A percentile compares a stretch with the other conserved stretches of the same genome.
These are phyloP conservation scores for Ogataea henricii DNA, from an alignment of 805 yeast genomes.

Conservation along the genomic window DNA sequence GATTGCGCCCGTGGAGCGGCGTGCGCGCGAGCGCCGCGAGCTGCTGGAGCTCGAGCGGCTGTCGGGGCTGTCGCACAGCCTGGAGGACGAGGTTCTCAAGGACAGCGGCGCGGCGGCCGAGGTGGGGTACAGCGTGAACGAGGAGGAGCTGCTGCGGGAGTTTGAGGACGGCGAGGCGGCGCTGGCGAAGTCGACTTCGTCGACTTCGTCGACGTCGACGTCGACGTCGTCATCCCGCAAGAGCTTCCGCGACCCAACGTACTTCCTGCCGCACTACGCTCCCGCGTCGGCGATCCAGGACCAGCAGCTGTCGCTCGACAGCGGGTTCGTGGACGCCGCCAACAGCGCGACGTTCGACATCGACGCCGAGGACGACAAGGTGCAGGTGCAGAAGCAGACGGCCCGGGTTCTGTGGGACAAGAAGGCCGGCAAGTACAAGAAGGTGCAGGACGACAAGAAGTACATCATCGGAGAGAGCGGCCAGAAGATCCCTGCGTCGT, in stretches of 20 bases:
- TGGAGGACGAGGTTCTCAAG: slow-evolving; percentile 72
- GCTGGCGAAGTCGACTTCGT: slow-evolving; percentile 23
- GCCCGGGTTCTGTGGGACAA: slow-evolving; percentile 87
- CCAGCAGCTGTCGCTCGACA: slow-evolving; percentile 58
- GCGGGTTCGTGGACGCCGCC: slow-evolving; percentile 81
- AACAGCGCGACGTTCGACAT: slow-evolving; percentile 85
- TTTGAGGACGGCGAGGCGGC: slow-evolving; percentile 56
- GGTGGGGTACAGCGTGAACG: slow-evolving; percentile 42
- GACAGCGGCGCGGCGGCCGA: slow-evolving; percentile 44
- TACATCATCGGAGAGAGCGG: slow-evolving; percentile 95
- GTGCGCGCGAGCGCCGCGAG: slow-evolving; percentile 69
- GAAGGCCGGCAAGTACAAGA: slow-evolving; percentile 86
- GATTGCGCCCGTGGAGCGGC: slow-evolving; percentile 74
- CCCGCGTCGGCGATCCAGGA: slow-evolving; percentile 81
- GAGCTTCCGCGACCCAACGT: slow-evolving; percentile 72
- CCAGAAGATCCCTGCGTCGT: slow-evolving; percentile 86
- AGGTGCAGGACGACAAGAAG: slow-evolving; percentile 79
- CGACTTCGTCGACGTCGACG: too few relatives aligned
- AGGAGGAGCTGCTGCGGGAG: slow-evolving; percentile 47
- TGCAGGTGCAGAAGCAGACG: slow-evolving; percentile 64
- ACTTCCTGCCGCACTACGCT: slow-evolving; percentile 87
- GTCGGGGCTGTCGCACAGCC: slow-evolving; percentile 70
- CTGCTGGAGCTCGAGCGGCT: slow-evolving; percentile 69
- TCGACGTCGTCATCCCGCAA: slow-evolving; percentile 39
- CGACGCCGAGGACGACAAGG: slow-evolving; percentile 66